Evolutionary conservation across 768 basidiomycete genomes (phyloP).

Genomic region (Pleurotus giganteus): DNA sequence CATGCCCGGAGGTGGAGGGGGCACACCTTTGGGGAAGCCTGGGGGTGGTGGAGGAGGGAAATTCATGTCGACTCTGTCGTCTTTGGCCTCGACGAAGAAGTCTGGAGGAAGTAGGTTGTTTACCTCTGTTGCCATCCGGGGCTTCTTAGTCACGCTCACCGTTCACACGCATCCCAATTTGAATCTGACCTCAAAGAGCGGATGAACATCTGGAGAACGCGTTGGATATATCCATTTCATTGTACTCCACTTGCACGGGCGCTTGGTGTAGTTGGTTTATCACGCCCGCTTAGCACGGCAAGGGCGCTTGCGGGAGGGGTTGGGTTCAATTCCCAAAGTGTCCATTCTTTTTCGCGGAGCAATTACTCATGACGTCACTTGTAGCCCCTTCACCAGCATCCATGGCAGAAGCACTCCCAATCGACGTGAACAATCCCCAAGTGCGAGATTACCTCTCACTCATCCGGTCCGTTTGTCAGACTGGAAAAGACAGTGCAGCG

Average conservation of each 20-base stretch:
- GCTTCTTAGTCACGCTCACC: background rate
- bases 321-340: too few relatives aligned
- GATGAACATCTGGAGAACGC: too few relatives aligned
- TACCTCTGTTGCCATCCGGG: background rate
- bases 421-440: conserved; percentile 59
- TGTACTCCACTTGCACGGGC: too few relatives aligned
- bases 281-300: too few relatives aligned
- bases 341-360: too few relatives aligned
- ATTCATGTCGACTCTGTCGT: conserved; percentile 36
- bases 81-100: background rate
- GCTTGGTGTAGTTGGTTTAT: too few relatives aligned
- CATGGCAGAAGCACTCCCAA: conserved; percentile 52
- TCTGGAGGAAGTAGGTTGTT: conserved; percentile 1
- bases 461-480: conserved; percentile 38
- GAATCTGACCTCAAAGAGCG: too few relatives aligned
- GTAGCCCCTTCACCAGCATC: background rate
- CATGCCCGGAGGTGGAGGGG: conserved; percentile 56
- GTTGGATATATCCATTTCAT: too few relatives aligned
- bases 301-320: too few relatives aligned
- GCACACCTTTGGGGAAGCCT: conserved; percentile 36
- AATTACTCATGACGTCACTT: background rate
- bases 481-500: background rate
- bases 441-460: conserved; percentile 68
- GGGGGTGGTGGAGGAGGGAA: conserved; percentile 54
- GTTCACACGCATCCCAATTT: too few relatives aligned